Base-by-base conservation (phyloP, 2,329 filamentous ascomycete species). In the Mariannaea elegans region DNA sequence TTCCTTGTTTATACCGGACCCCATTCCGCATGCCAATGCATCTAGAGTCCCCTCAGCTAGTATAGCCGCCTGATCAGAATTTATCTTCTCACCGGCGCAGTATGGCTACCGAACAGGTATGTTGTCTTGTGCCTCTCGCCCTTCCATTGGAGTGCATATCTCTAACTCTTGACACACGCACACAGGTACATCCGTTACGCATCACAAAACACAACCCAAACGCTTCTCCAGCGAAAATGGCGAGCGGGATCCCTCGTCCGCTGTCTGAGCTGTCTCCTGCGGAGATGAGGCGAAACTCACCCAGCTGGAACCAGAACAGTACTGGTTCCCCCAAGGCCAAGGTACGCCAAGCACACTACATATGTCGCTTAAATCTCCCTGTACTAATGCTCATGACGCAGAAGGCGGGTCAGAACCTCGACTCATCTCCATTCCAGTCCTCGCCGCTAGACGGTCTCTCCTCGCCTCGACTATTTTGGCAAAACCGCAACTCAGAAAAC, bases 401-500 rank as follows among this genome's bases (percentile, higher is more conserved):
- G 86, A 91, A 93, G 80, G 85, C 87, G 77, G 79, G 85, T 61
- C 82, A 90, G 63, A 87, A 84, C 74, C 87, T 84, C 72, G 91
- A 94, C 74, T 91, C 90, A 10, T 94, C 92, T 56, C 91, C 91
- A 71, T 93, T 93, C 81, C 92, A 95, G 77, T 90, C 91, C 27
- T 97, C 94, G 21, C 92, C 93, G 23, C 84, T 90, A 67, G 84
- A 89, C 55, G 75, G 81, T 65, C 80, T 84, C 63, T 84, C 89
- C 45, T 97, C 94, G 42, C 92, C 94, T 52, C 91, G 92, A 65
- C 82, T 93, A 58, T 97, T 97, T 80, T 98, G 95, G 95, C 92
- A 97, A 88, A 80, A 87, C 82, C 76, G 90, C 80, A 79, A 91
- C 87, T 71, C 86, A 65, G 94, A 97, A 78, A 97, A 96, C 60